These are phyloP conservation scores for Daedaleopsis sinensis DNA, from an alignment of 768 basidiomycete species.

Conservation along the genomic window DNA sequence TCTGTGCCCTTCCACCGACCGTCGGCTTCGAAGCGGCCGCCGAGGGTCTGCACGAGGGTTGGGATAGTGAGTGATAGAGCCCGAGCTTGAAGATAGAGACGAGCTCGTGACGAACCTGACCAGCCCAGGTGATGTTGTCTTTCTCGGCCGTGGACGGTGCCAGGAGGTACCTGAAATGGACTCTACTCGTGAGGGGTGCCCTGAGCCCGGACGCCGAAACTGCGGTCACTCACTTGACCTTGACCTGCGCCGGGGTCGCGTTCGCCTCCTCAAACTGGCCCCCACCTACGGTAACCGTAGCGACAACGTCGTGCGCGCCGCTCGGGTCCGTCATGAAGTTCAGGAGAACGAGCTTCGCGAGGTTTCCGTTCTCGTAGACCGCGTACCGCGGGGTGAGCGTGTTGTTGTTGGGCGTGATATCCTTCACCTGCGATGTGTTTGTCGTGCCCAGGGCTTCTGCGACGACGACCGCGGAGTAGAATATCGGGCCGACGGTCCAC, in stretches of 20 bases:
- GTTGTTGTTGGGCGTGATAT: conserved; percentile 39
- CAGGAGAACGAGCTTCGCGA: conserved; percentile 46
- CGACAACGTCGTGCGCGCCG: conserved; percentile 44
- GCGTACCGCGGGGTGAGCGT: conserved; percentile 49
- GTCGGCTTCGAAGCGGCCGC: conserved; percentile 41
- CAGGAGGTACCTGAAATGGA: conserved; percentile 32
- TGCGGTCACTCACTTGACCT: conserved; percentile 39
- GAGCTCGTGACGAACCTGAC: conserved; percentile 36
- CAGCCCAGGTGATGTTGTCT: conserved; percentile 52
- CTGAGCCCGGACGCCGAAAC: neutral
- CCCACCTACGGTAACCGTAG: conserved; percentile 37
- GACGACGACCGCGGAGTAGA: conserved; percentile 49
- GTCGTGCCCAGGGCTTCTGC: conserved; percentile 50
- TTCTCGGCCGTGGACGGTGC: conserved; percentile 46
- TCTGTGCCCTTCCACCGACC: conserved; percentile 40
- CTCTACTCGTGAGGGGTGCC: neutral
- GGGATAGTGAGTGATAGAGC: too few species aligned
- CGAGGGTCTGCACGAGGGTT: conserved; percentile 26
- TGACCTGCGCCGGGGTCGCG: conserved; percentile 30
- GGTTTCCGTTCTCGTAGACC: conserved; percentile 49
- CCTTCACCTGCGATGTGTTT: conserved; percentile 44
- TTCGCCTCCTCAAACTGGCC: conserved; percentile 23
- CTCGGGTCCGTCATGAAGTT: conserved; percentile 49
- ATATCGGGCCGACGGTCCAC: conserved; percentile 53
- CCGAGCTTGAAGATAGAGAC: too few species aligned